phyloP scores from a whole-genome alignment of 352 stramenopile genomes.

The Bremia lactucae region DNA sequence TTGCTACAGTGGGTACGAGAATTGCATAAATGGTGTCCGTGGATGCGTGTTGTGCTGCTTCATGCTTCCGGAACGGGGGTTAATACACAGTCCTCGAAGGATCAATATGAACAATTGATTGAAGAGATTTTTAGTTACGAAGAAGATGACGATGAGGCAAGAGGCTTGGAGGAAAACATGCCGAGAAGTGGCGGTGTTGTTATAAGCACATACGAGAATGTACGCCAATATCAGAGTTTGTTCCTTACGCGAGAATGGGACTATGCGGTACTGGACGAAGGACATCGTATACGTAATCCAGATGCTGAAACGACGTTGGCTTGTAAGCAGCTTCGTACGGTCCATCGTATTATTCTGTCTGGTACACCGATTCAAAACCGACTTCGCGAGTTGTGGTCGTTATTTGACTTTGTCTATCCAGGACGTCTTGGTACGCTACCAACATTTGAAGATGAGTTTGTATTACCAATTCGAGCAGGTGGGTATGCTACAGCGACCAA shows the following conservation, averaged over 20 bases:
- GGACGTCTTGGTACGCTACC: slow-evolving; percentile 87
- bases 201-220: slow-evolving; percentile 95
- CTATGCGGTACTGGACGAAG: slow-evolving; percentile 98
- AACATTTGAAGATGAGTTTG: slow-evolving; percentile 97
- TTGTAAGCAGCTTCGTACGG: slow-evolving; percentile 86
- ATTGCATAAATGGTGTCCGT: slow-evolving; percentile 88
- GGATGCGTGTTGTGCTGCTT: slow-evolving; percentile 82
- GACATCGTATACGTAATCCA: slow-evolving; percentile 97
- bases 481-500: slow-evolving; percentile 88
- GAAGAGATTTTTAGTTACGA: slow-evolving; percentile 41
- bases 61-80: slow-evolving; percentile 76
- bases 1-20: slow-evolving; percentile 94
- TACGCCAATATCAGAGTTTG: slow-evolving; percentile 85
- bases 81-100: slow-evolving; percentile 17
- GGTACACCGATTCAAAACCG: slow-evolving; percentile 92
- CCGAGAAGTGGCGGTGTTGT: slow-evolving; percentile 72
- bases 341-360: slow-evolving; percentile 88
- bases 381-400: slow-evolving; percentile 93
- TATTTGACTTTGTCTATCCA: slow-evolving; percentile 99
- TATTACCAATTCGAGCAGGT: slow-evolving; percentile 91
- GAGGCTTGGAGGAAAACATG: slow-evolving; percentile 2
- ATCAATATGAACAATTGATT: slow-evolving; percentile 47
- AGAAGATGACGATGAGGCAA: slow-evolving; percentile 9
- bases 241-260: slow-evolving; percentile 91
- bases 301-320: slow-evolving; percentile 93